Evolutionary conservation across 2,329 filamentous ascomycete genomes (phyloP).

Genomic region (Xenoacremonium recifei): DNA sequence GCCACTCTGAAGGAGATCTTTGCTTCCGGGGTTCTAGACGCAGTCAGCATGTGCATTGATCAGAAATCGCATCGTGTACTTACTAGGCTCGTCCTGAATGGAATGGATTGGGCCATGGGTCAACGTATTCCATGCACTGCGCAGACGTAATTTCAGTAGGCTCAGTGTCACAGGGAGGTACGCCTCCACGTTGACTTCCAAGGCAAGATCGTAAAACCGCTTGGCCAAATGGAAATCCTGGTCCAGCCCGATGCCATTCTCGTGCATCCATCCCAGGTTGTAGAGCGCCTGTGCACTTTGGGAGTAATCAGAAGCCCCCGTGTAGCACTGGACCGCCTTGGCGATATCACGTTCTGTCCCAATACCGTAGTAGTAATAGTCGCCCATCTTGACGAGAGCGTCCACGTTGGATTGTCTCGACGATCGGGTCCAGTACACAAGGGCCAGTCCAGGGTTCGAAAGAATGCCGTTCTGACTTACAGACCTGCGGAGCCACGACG

Average conservation of each 20-base stretch:
- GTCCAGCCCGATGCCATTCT: slow-evolving; percentile 87
- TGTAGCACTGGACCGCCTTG: slow-evolving; percentile 91
- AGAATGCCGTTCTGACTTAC: slow-evolving; percentile 37
- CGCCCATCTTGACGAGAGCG: slow-evolving; percentile 94
- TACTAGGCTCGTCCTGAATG: slow-evolving; percentile 86
- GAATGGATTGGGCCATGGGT: slow-evolving; percentile 89
- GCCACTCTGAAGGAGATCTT: slow-evolving; percentile 82
- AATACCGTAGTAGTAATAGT: slow-evolving; percentile 87
- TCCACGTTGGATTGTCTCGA: slow-evolving; percentile 92
- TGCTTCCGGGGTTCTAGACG: slow-evolving; percentile 63
- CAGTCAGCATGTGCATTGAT: slow-evolving; percentile 25
- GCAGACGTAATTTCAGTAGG: slow-evolving; percentile 76
- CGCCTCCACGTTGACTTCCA: slow-evolving; percentile 89
- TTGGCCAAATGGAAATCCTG: slow-evolving; percentile 98
- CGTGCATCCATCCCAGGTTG: slow-evolving; percentile 99
- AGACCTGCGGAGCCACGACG: slow-evolving; percentile 47
- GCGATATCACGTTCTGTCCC: slow-evolving; percentile 71
- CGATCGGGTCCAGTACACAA: slow-evolving; percentile 94
- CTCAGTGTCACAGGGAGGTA: slow-evolving; percentile 91
- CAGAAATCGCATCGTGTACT: slow-evolving; percentile 28
- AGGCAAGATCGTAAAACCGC: slow-evolving; percentile 88
- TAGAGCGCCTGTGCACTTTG: slow-evolving; percentile 93
- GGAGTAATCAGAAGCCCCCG: slow-evolving; percentile 85
- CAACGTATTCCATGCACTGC: slow-evolving; percentile 92
- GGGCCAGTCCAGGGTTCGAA: slow-evolving; percentile 60